Conservation (phyloP, 2,329 filamentous ascomycete genomes). For the Lachnellula hyalina region DNA sequence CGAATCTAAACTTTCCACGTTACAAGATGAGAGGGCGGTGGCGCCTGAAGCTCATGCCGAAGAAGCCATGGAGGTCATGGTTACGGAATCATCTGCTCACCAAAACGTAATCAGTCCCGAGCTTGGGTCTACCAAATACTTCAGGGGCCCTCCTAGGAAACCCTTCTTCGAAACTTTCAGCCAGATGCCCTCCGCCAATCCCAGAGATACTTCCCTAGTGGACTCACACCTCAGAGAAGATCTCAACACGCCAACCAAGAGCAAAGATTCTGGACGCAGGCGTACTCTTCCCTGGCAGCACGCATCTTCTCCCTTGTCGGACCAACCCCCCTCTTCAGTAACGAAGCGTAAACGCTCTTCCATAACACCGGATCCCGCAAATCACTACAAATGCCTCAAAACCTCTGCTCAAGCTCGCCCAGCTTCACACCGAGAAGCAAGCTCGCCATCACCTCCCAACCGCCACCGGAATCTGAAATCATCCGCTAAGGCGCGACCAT, state of each 20-base stretch:
- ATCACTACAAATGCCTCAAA: background rate
- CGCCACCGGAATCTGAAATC: too few species aligned
- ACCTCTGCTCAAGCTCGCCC: background rate
- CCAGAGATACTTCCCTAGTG: background rate
- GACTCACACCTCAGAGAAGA: background rate
- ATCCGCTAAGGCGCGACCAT: too few species aligned
- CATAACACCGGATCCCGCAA: background rate
- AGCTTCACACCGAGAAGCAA: background rate
- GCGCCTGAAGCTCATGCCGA: background rate
- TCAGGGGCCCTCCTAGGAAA: background rate
- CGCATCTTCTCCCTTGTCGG: background rate
- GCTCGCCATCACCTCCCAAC: too few species aligned
- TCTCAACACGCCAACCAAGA: background rate
- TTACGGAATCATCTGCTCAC: background rate
- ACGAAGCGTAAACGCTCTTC: background rate
- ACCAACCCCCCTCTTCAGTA: background rate
- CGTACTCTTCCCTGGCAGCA: background rate
- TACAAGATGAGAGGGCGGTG: background rate
- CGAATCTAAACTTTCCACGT: background rate
- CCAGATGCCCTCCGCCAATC: background rate
- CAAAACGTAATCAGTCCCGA: background rate
- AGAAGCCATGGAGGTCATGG: background rate
- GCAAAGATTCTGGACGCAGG: background rate
- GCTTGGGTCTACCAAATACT: background rate
- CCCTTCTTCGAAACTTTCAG: slow-evolving; percentile 12